These are phyloP conservation scores for Pochonia chlamydosporia DNA, from an alignment of 2,329 filamentous ascomycete species.

Conservation along the genomic window DNA sequence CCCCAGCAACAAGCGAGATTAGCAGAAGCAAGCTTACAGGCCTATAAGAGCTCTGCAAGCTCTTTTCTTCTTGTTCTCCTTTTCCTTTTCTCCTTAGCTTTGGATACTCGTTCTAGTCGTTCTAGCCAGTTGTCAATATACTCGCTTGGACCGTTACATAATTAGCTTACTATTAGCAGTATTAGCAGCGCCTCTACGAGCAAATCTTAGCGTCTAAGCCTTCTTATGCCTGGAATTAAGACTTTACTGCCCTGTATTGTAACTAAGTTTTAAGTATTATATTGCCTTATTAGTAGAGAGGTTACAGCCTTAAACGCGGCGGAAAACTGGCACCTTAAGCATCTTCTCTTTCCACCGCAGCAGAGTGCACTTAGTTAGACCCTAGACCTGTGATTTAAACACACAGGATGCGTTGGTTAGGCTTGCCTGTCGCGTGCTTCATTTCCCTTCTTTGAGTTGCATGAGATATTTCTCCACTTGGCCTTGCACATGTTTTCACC, in stretches of 20 bases:
- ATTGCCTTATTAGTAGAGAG: conserved; percentile 15
- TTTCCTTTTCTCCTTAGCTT: too few relatives aligned
- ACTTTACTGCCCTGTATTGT: conserved; percentile 20
- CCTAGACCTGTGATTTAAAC: conserved; percentile 12
- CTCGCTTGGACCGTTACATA: too few relatives aligned
- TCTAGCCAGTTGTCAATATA: too few relatives aligned
- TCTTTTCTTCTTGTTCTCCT: too few relatives aligned
- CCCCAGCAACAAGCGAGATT: too few relatives aligned
- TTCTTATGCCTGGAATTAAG: conserved; percentile 15
- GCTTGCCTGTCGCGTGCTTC: too few relatives aligned
- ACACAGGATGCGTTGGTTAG: conserved; percentile 14
- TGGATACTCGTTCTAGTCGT: too few relatives aligned
- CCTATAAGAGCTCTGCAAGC: too few relatives aligned
- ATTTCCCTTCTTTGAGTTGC: too few relatives aligned
- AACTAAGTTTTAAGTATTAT: conserved; percentile 19
- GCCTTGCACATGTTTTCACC: too few relatives aligned
- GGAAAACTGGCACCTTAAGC: conserved; percentile 22
- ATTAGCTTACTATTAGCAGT: conserved; percentile 16
- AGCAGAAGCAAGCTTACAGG: too few relatives aligned
- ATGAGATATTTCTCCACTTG: too few relatives aligned
- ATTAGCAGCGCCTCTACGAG: conserved; percentile 18
- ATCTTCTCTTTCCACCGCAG: conserved; percentile 20
- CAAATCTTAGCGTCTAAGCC: conserved; percentile 12
- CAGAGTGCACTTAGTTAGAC: conserved; percentile 12
- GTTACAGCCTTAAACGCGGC: conserved; percentile 5